Evolutionary conservation across 2,329 filamentous ascomycete species (phyloP).

Genomic region (Aspergillus sp.): DNA sequence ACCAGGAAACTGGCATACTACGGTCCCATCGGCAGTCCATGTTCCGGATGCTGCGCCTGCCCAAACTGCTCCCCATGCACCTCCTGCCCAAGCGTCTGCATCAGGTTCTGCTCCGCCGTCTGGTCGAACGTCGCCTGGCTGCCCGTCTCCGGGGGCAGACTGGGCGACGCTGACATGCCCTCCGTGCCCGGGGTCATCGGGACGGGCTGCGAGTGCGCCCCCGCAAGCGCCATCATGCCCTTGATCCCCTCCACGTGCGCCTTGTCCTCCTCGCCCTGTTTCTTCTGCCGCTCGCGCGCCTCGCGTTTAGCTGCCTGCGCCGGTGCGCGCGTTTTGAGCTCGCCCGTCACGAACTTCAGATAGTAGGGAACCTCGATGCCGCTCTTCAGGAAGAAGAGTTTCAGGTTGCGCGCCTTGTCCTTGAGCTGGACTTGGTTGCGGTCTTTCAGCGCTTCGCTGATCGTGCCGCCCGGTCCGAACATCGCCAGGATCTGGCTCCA

Average conservation of each 20-base stretch:
- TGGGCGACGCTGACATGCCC: conserved; percentile 30
- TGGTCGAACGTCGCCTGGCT: conserved; percentile 28
- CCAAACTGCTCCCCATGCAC: conserved; percentile 30
- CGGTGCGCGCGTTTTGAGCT: conserved; percentile 75
- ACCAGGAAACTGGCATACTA: conserved; percentile 7
- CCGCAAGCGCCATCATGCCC: conserved; percentile 39
- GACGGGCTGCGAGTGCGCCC: conserved; percentile 29
- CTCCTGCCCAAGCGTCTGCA: conserved; percentile 36
- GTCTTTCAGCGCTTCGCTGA: conserved; percentile 76
- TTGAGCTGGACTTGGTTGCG: conserved; percentile 86
- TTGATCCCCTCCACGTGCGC: conserved; percentile 40
- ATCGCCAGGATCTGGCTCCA: conserved; percentile 86
- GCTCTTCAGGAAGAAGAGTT: conserved; percentile 84
- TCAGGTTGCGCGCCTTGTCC: conserved; percentile 82
- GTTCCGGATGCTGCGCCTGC: conserved; percentile 24
- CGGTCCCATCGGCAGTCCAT: too few relatives aligned
- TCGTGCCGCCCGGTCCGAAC: conserved; percentile 68
- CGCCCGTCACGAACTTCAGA: conserved; percentile 76
- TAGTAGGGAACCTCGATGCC: conserved; percentile 86
- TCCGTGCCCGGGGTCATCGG: conserved; percentile 15
- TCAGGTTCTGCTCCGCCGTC: conserved; percentile 34
- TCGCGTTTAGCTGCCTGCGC: conserved; percentile 46
- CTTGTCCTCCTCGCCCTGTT: conserved; percentile 38
- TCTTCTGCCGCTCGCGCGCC: conserved; percentile 38
- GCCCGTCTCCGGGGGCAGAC: conserved; percentile 23